These are phyloP conservation scores for Xylariales sp. DNA, from an alignment of 2,329 filamentous ascomycete genomes.

Conservation along the genomic window DNA sequence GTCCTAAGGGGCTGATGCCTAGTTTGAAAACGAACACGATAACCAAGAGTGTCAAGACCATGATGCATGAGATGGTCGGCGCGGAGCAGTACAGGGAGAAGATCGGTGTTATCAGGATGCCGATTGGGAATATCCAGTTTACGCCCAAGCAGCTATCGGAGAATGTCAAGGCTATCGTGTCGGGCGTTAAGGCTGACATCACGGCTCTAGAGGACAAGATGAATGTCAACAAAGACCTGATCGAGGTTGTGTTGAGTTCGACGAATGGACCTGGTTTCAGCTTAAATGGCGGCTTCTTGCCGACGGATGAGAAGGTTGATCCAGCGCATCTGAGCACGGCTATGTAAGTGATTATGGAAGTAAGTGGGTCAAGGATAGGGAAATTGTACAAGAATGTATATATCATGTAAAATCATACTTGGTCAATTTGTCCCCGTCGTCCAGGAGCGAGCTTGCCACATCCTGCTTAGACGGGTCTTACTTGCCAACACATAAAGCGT, in stretches of 20 bases:
- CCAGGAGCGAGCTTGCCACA: too few species aligned
- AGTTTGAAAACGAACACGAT: slow-evolving; percentile 84
- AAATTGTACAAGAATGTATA: slow-evolving; percentile 16
- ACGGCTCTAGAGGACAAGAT: slow-evolving; percentile 57
- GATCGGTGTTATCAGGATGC: slow-evolving; percentile 76
- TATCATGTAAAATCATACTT: too few species aligned
- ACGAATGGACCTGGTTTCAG: slow-evolving; percentile 84
- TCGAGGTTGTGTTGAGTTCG: slow-evolving; percentile 74
- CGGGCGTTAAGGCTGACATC: slow-evolving; percentile 74
- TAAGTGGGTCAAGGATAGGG: slow-evolving; percentile 7
- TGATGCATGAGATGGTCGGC: slow-evolving; percentile 77
- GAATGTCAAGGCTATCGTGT: slow-evolving; percentile 77
- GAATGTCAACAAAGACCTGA: slow-evolving; percentile 67
- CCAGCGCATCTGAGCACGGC: slow-evolving; percentile 47
- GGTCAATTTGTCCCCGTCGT: too few species aligned
- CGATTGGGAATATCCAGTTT: slow-evolving; percentile 87
- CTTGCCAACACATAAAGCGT: too few species aligned
- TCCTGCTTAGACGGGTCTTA: too few species aligned
- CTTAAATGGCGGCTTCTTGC: slow-evolving; percentile 72
- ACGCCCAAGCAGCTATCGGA: slow-evolving; percentile 79
- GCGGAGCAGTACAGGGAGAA: slow-evolving; percentile 84
- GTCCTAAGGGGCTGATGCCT: slow-evolving; percentile 90
- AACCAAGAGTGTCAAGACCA: slow-evolving; percentile 69
- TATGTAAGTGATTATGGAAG: slow-evolving; percentile 40
- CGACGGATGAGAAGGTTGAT: slow-evolving; percentile 52